A percentile compares a stretch with the other conserved stretches of the same genome.
Evolutionary conservation across 1,284 basidiomycete genomes (phyloP).

Genomic region (Moesziomyces globuligerus): DNA sequence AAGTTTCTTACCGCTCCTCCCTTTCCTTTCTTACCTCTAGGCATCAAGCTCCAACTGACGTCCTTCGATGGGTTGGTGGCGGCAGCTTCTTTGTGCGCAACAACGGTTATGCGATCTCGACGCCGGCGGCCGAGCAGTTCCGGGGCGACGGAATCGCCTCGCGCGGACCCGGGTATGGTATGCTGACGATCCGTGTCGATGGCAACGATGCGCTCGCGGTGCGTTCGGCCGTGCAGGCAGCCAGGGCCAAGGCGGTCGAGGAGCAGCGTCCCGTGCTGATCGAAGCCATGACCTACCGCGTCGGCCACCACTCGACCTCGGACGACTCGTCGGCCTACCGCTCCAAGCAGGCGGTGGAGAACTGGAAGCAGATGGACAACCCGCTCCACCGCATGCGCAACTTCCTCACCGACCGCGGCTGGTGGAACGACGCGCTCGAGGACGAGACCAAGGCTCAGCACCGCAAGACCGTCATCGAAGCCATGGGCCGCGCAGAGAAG

Average conservation of each 20-base stretch:
- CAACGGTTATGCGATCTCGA: constrained; percentile 94
- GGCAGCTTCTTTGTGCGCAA: constrained; percentile 74
- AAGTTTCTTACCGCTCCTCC: constrained; percentile 65
- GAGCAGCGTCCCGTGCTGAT: constrained; percentile 81
- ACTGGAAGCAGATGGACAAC: constrained; percentile 74
- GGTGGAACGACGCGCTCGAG: constrained; percentile 85
- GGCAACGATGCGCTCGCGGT: constrained; percentile 94
- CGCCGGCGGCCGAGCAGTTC: constrained; percentile 87
- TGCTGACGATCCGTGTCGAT: constrained; percentile 76
- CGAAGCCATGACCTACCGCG: constrained; percentile 73
- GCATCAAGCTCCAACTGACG: not conserved
- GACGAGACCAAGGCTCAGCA: constrained; percentile 76
- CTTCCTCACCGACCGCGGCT: constrained; percentile 78
- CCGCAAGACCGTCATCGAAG: constrained; percentile 78
- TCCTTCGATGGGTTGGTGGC: constrained; percentile 65
- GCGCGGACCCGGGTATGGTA: constrained; percentile 90
- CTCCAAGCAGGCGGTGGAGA: constrained; percentile 52
- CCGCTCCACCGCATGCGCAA: constrained; percentile 84
- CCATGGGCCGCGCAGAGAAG: constrained; percentile 81
- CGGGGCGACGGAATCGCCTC: constrained; percentile 70
- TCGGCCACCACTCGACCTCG: constrained; percentile 94
- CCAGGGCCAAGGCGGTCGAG: constrained; percentile 78
- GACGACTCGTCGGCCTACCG: constrained; percentile 90
- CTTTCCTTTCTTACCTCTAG: not conserved
- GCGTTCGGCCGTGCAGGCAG: constrained; percentile 81